Percentiles rank a stretch among this genome's conserved stretches.
Conservation (phyloP, 1,284 basidiomycete genomes). For the Cryptococcus floricola region DNA sequence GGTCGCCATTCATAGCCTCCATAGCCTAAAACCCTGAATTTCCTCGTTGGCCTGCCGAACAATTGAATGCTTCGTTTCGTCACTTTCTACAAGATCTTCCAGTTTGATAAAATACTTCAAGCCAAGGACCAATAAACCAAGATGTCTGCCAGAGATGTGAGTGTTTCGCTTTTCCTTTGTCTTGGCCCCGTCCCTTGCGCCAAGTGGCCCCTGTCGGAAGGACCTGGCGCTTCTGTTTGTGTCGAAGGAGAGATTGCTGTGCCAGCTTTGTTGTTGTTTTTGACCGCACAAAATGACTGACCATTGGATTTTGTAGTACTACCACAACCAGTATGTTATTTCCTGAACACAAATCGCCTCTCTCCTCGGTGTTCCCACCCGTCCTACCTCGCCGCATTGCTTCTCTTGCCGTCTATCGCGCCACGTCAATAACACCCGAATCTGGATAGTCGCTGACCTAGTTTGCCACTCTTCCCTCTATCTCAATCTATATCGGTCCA, state of each 20-base stretch:
- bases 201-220: neutral
- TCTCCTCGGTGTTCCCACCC: neutral
- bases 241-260: neutral
- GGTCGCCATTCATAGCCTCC: too few species aligned
- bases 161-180: conserved; percentile 6
- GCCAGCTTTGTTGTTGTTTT: neutral
- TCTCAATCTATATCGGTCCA: neutral
- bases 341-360: neutral
- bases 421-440: neutral
- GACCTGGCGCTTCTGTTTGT: neutral
- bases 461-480: neutral
- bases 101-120: too few species aligned
- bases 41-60: too few species aligned
- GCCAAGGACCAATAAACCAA: neutral
- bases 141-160: conserved; percentile 44
- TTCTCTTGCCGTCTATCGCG: neutral
- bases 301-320: conserved; percentile 17
- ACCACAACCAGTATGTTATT: conserved; percentile 29
- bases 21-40: too few species aligned
- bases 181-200: neutral
- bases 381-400: neutral
- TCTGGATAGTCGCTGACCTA: neutral
- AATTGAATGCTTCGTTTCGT: too few species aligned
- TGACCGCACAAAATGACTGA: neutral
- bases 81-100: too few species aligned